Percentiles rank a stretch among this genome's conserved stretches.
Conservation (phyloP, 805 yeast species). For the Yarrowia hollandica region DNA sequence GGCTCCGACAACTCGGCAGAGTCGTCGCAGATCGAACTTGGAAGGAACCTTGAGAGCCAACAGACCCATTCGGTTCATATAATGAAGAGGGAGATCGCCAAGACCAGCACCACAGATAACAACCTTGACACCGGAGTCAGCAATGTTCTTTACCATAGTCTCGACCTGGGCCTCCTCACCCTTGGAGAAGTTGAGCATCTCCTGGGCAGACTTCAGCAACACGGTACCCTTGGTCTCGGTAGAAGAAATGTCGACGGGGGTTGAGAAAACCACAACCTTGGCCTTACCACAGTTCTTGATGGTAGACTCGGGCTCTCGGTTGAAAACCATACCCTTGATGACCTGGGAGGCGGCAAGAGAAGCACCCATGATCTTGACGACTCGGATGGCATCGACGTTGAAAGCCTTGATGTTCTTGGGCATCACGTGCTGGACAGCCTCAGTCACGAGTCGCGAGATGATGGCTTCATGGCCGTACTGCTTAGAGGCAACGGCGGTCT, state of each 20-base stretch:
- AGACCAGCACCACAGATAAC: conserved; percentile 92
- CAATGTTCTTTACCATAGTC: conserved; percentile 74
- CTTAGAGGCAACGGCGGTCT: conserved; percentile 88
- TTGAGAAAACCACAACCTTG: conserved; percentile 88
- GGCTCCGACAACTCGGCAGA: conserved; percentile 96
- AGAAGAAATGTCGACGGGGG: conserved; percentile 91
- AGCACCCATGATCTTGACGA: conserved; percentile 95
- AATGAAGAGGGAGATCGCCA: conserved; percentile 92
- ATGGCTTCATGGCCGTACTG: conserved; percentile 86
- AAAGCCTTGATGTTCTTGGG: conserved; percentile 67
- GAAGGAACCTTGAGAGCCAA: conserved; percentile 87
- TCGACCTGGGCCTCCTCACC: conserved; percentile 96
- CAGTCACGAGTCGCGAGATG: conserved; percentile 74
- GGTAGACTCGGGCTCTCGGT: conserved; percentile 94
- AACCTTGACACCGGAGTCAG: conserved; percentile 81
- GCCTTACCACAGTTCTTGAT: conserved; percentile 67
- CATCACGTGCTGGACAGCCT: conserved; percentile 76
- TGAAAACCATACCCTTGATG: conserved; percentile 96
- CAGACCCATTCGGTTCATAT: conserved; percentile 80
- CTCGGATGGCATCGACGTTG: conserved; percentile 92
- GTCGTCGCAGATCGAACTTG: conserved; percentile 89
- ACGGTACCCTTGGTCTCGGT: conserved; percentile 99
- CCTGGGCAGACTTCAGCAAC: conserved; percentile 90
- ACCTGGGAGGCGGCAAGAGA: conserved; percentile 72
- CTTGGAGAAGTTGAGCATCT: conserved; percentile 92